These are phyloP conservation scores for Exophiala dermatitidis DNA, from an alignment of 2,329 filamentous ascomycete species.

Conservation along the genomic window DNA sequence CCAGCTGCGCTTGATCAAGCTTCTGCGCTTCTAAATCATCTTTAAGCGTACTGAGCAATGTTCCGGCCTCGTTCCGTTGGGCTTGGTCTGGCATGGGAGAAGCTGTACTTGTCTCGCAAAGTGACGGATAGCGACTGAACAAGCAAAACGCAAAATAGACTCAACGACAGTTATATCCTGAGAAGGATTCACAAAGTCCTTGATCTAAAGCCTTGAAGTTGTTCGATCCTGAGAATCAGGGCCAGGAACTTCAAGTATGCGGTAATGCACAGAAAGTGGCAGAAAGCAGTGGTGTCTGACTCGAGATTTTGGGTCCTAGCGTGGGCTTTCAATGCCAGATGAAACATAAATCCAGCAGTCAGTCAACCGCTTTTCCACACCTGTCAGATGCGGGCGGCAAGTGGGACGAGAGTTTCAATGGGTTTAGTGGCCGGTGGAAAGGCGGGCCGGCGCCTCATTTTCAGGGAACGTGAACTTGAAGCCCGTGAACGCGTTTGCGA, in stretches of 20 bases:
- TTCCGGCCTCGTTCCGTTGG: constrained; percentile 62
- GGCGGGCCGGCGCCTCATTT: background rate
- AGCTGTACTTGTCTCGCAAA: background rate
- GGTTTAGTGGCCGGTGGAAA: background rate
- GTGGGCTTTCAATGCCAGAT: background rate
- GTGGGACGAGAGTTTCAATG: background rate
- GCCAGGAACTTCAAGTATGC: background rate
- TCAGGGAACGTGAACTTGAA: background rate
- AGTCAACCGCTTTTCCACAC: background rate
- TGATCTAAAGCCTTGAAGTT: no score
- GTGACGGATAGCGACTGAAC: background rate
- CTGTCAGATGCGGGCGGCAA: background rate
- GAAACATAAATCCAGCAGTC: background rate
- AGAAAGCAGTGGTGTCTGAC: background rate
- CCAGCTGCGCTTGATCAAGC: constrained; percentile 36
- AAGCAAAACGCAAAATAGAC: background rate
- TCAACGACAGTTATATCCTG: no score
- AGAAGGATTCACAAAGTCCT: no score
- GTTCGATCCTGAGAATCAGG: no score
- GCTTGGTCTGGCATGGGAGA: constrained; percentile 36
- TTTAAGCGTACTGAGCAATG: constrained; percentile 55
- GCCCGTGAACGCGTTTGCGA: background rate
- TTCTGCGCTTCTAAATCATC: constrained; percentile 55
- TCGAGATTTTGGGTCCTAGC: background rate
- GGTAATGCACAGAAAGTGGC: background rate